Percentiles rank a stretch among this genome's conserved stretches.
Conservation (phyloP, 2,329 filamentous ascomycete species). For the Epichloe festucae region DNA sequence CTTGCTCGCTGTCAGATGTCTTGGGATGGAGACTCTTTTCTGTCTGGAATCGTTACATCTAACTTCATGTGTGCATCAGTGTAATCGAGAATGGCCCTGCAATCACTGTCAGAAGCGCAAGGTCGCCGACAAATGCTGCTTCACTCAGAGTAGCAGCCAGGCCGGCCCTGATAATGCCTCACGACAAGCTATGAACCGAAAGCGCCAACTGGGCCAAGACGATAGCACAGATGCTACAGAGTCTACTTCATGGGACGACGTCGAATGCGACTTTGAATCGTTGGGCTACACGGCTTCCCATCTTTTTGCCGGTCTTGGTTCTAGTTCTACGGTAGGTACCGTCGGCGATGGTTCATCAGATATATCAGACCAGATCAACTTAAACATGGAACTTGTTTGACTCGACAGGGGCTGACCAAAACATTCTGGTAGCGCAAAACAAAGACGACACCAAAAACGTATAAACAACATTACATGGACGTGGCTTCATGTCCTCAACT, state of each 20-base stretch:
- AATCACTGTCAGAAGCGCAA: constrained; percentile 27
- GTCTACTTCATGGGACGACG: constrained; percentile 13
- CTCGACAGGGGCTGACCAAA: neutral
- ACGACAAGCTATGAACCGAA: constrained; percentile 10
- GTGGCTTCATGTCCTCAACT: constrained; percentile 16
- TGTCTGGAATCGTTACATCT: neutral
- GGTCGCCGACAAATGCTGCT: constrained; percentile 23
- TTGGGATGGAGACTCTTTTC: neutral
- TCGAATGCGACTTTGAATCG: constrained; percentile 18
- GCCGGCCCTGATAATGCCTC: constrained; percentile 12
- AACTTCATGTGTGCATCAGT: constrained; percentile 12
- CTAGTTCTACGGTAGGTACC: neutral
- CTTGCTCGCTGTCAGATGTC: neutral
- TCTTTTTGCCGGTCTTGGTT: constrained; percentile 17
- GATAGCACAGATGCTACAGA: constrained; percentile 8
- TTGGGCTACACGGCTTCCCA: constrained; percentile 24
- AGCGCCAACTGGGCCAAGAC: constrained; percentile 12
- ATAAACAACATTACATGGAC: constrained; percentile 10
- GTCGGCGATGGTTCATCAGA: neutral
- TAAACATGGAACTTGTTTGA: neutral
- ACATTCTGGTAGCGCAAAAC: constrained; percentile 7
- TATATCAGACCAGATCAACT: neutral
- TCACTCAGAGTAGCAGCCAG: constrained; percentile 12
- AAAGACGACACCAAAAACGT: constrained; percentile 8
- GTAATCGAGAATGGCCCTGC: constrained; percentile 27